Conservation (phyloP, 2,329 filamentous ascomycete genomes). For the Epichloe sibirici region DNA sequence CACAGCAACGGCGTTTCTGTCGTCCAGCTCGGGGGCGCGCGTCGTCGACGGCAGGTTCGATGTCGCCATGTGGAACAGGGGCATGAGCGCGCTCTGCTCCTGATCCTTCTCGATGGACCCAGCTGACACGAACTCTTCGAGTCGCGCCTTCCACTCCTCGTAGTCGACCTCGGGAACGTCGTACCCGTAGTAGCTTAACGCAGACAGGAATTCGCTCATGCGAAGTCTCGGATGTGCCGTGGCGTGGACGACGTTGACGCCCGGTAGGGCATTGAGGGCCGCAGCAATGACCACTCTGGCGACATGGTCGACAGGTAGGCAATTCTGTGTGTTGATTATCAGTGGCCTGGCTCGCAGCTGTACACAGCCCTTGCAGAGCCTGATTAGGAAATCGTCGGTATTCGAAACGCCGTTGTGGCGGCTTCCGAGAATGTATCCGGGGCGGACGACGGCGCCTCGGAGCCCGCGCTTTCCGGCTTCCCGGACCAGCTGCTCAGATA, state of each 20-base stretch:
- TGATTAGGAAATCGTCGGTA: slow-evolving; percentile 82
- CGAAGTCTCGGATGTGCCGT: slow-evolving; percentile 48
- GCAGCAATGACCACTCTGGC: slow-evolving; percentile 67
- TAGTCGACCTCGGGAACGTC: slow-evolving; percentile 67
- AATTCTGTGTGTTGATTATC: slow-evolving; percentile 80
- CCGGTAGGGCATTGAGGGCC: slow-evolving; percentile 46
- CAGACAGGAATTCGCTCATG: slow-evolving; percentile 48
- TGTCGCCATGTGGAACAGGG: slow-evolving; percentile 58
- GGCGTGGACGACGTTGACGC: slow-evolving; percentile 57
- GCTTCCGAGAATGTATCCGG: slow-evolving; percentile 77
- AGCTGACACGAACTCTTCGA: slow-evolving; percentile 18
- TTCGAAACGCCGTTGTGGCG: slow-evolving; percentile 56
- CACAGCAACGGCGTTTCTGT: slow-evolving; percentile 47
- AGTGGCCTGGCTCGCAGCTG: slow-evolving; percentile 62
- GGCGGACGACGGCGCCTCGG: slow-evolving; percentile 61
- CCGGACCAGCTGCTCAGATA: slow-evolving; percentile 51
- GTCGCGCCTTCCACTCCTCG: slow-evolving; percentile 18
- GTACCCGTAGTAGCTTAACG: slow-evolving; percentile 59
- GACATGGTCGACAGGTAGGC: slow-evolving; percentile 78
- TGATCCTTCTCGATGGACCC: slow-evolving; percentile 13
- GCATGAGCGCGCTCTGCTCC: slow-evolving; percentile 30
- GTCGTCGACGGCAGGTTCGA: slow-evolving; percentile 57
- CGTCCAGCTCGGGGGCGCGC: slow-evolving; percentile 53
- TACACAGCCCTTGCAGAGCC: slow-evolving; percentile 77
- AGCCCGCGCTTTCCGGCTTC: slow-evolving; percentile 71